A percentile compares a stretch with the other conserved stretches of the same genome.
Conservation (phyloP, 2,329 filamentous ascomycete genomes). For the Talaromyces rugulosus region DNA sequence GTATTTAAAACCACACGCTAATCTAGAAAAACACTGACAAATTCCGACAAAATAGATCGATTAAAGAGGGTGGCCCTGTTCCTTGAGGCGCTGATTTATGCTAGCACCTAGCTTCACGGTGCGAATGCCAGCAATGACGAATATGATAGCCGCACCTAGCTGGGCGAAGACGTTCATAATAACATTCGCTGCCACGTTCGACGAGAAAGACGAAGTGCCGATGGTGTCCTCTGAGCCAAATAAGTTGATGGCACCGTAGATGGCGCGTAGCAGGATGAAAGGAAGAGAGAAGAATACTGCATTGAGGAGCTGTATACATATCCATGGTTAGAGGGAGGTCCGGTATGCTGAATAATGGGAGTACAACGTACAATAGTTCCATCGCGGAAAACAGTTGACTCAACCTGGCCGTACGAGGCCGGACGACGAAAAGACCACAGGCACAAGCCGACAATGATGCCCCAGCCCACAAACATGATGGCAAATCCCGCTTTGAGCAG, state of each 20-base stretch:
- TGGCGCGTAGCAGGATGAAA: constrained; percentile 6
- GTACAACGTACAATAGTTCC: constrained; percentile 6
- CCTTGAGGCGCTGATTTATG: neutral
- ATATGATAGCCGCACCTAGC: constrained; percentile 4
- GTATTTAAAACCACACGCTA: neutral
- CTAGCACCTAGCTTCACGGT: neutral
- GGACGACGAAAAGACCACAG: constrained; percentile 3
- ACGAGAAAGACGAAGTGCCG: constrained; percentile 3
- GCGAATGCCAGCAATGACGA: constrained; percentile 1
- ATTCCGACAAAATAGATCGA: neutral
- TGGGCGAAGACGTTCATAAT: constrained; percentile 10
- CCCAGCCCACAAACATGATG: constrained; percentile 6
- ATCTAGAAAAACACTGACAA: neutral
- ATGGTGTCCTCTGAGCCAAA: constrained; percentile 1
- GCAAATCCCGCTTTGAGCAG: constrained; percentile 9
- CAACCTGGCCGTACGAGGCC: neutral
- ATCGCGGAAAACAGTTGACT: neutral
- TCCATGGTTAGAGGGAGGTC: neutral
- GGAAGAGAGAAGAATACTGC: constrained; percentile 11
- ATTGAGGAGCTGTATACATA: constrained; percentile 4
- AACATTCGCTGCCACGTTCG: constrained; percentile 7
- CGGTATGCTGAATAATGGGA: neutral
- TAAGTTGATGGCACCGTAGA: constrained; percentile 8
- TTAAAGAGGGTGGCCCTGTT: neutral
- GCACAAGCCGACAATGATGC: neutral